Percentiles rank a stretch among this genome's conserved stretches.
Evolutionary conservation across 345 rosid species (phyloP).

Genomic region (Kernera saxatilis): DNA sequence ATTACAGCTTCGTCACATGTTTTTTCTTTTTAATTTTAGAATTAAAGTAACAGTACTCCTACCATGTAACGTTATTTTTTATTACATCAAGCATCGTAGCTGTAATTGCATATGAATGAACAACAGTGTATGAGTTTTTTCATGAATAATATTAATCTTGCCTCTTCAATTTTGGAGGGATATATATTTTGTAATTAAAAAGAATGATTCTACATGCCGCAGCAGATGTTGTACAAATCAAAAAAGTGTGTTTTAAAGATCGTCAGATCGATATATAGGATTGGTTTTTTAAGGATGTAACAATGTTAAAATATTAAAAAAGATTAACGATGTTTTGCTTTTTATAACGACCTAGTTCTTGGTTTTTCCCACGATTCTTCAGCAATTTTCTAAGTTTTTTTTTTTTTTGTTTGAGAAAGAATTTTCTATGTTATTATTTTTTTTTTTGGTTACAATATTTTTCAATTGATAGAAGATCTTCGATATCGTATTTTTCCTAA

Average conservation of each 20-base stretch:
- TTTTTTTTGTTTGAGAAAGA: too few species aligned
- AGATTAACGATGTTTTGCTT: too few species aligned
- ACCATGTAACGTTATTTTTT: neutral
- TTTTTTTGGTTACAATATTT: too few species aligned
- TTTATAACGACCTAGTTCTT: too few species aligned
- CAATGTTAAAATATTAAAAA: too few species aligned
- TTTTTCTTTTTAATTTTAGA: neutral
- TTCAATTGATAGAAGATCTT: neutral
- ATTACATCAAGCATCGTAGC: constrained; percentile 1
- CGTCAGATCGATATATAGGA: neutral
- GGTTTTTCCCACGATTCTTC: too few species aligned
- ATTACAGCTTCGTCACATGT: neutral
- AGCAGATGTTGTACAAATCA: neutral
- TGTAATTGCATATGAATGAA: constrained; percentile 24
- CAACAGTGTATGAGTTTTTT: constrained; percentile 17
- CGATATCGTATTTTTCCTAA: too few species aligned
- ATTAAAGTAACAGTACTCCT: neutral
- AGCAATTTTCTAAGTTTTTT: too few species aligned
- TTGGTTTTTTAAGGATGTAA: neutral
- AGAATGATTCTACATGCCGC: neutral
- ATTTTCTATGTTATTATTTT: too few species aligned
- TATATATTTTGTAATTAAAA: neutral
- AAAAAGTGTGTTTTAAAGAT: neutral
- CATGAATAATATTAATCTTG: constrained; percentile 1
- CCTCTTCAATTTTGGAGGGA: neutral